These are phyloP conservation scores for Moesziomyces sp. DNA, from an alignment of 1,284 basidiomycete genomes.

Conservation along the genomic window DNA sequence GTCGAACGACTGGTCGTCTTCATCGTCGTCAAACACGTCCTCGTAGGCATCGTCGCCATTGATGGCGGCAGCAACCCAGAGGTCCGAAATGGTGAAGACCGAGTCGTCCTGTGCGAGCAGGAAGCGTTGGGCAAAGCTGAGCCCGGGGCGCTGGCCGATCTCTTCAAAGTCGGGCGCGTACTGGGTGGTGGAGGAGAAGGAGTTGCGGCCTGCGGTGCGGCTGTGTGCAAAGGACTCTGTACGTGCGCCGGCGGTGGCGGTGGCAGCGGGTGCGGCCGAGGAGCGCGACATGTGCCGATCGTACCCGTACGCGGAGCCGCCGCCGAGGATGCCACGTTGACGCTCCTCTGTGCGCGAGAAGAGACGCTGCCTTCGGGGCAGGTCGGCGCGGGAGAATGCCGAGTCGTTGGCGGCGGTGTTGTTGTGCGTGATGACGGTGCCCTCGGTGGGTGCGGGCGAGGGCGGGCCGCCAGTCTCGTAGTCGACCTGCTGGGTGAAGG, in stretches of 20 bases:
- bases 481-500: slow-evolving; percentile 63
- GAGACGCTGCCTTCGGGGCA: slow-evolving; percentile 20
- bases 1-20: slow-evolving; percentile 69
- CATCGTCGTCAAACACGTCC: slow-evolving; percentile 72
- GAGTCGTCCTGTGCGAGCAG: slow-evolving; percentile 82
- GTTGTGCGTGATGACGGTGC: slow-evolving; percentile 53
- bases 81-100: slow-evolving; percentile 85
- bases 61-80: slow-evolving; percentile 93
- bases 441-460: slow-evolving; percentile 49
- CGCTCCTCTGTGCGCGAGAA: slow-evolving; percentile 56
- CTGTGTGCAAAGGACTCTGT: slow-evolving; percentile 28
- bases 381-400: slow-evolving; percentile 42
- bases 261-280: slow-evolving; percentile 16
- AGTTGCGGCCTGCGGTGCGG: slow-evolving; percentile 25
- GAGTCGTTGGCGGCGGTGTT: slow-evolving; percentile 40
- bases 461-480: slow-evolving; percentile 63
- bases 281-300: slow-evolving; percentile 31
- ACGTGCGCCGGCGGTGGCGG: neutral
- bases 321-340: slow-evolving; percentile 52
- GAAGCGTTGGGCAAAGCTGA: slow-evolving; percentile 77
- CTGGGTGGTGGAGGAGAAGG: slow-evolving; percentile 37
- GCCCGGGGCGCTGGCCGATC: slow-evolving; percentile 39
- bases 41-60: slow-evolving; percentile 77
- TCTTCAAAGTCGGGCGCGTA: slow-evolving; percentile 64
- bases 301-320: slow-evolving; percentile 58